Evolutionary conservation across 257 asterid species (phyloP).

Genomic region (Haberlea rhodopensis): DNA sequence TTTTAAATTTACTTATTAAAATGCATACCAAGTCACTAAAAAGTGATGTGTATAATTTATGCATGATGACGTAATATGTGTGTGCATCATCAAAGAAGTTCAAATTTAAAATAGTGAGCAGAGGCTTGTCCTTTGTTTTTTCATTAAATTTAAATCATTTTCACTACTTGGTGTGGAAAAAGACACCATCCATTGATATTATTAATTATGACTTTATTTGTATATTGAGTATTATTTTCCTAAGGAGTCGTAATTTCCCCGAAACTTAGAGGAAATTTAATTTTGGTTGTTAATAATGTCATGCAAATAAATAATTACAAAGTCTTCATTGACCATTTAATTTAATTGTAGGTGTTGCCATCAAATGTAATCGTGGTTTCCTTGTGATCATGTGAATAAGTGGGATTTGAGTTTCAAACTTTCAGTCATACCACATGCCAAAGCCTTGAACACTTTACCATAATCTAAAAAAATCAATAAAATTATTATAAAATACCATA

Average conservation of each 20-base stretch:
- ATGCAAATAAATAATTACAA: background rate
- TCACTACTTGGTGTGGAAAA: slow-evolving; percentile 20
- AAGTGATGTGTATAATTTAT: background rate
- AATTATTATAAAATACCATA: too few relatives aligned
- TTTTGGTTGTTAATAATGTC: slow-evolving; percentile 3
- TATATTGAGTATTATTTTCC: slow-evolving; percentile 19
- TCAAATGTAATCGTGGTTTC: background rate
- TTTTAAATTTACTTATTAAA: too few relatives aligned
- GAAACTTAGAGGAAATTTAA: slow-evolving; percentile 5
- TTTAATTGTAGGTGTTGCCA: background rate
- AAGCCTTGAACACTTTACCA: too few relatives aligned
- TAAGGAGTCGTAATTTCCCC: background rate
- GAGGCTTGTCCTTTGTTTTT: slow-evolving; percentile 20
- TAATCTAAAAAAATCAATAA: too few relatives aligned
- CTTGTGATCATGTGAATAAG: too few relatives aligned
- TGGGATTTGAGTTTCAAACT: too few relatives aligned
- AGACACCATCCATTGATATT: background rate
- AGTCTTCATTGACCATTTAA: slow-evolving; percentile 9
- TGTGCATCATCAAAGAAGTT: slow-evolving; percentile 7
- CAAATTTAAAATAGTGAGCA: slow-evolving; percentile 7
- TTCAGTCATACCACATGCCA: too few relatives aligned
- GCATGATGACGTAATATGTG: slow-evolving; percentile 1
- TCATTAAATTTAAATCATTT: slow-evolving; percentile 18
- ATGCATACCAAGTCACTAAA: too few relatives aligned
- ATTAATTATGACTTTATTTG: background rate